Base-by-base conservation (phyloP, 2,329 filamentous ascomycete species). In the Fusarium papillatum region DNA sequence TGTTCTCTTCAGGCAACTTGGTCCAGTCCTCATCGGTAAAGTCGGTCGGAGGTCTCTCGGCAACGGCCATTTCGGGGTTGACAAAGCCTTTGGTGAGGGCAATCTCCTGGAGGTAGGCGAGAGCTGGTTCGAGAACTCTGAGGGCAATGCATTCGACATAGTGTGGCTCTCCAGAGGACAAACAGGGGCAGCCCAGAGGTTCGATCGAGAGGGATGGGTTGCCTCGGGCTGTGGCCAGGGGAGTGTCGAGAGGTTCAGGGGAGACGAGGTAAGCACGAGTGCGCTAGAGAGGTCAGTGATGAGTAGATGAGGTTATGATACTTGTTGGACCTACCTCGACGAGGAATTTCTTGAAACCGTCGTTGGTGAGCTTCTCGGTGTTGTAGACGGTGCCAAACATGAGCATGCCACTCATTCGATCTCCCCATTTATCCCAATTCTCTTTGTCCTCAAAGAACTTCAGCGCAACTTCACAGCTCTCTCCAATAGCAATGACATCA, bases 401-500 rank as follows among this genome's bases (percentile, higher is more conserved):
- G 2, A 88, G 85, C 73, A 93, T 83, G 4, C 87, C 86, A 50
- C 84, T 85, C 64, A 93, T 77, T 26, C 84, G 84, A 0, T 61
- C 57, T 1, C 85, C 84, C 84, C 88, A 87, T 22, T 67, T 79
- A 5, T 74, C 70, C 88, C 90, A 93, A 80, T 85, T 88, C 82
- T 86, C 86, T 13, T 90, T 81, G 5, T 87, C 76, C 41, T 92
- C 88, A 13, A 97, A 85, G 73, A 93, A 93, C 17, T 84, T 79
- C 34, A 93, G 83, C 0, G 91, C 85, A 2, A 87, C 84, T 38
- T 92, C 88, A 0, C 91, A 92, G 5, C 92, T 92, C 66, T 94
- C 91, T 2, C 93, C 92, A 19, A 97, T 85, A 1, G 90, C 94
- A 60, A 98, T 87, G 38, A 98, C 81, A 80, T 95, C 92, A 24